Conservation (phyloP, 371 early-diverging fungal species). For the Gilbertella persicaria region DNA sequence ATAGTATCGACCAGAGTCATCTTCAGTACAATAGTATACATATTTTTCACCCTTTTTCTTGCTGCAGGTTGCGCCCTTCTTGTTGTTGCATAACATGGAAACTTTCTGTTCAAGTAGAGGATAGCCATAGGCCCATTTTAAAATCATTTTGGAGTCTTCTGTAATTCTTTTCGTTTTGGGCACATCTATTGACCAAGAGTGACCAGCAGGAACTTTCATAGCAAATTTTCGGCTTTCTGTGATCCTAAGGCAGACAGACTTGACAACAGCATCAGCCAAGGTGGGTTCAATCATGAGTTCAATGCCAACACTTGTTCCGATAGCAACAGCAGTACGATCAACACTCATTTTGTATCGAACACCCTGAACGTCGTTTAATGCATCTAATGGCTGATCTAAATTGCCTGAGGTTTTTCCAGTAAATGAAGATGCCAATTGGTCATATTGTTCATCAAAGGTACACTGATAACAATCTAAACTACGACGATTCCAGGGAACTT, state of each 20-base stretch:
- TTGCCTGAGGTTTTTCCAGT: slow-evolving; percentile 34
- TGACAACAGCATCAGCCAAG: slow-evolving; percentile 12
- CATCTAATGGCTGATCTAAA: background rate
- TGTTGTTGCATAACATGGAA: background rate
- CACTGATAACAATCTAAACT: slow-evolving; percentile 14
- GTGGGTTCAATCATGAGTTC: slow-evolving; percentile 39
- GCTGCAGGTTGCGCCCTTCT: background rate
- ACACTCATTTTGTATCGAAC: slow-evolving; percentile 34
- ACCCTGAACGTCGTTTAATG: slow-evolving; percentile 16
- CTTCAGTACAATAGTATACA: slow-evolving; percentile 4
- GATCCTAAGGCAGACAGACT: slow-evolving; percentile 22
- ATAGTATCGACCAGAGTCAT: slow-evolving; percentile 1
- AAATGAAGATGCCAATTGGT: slow-evolving; percentile 32
- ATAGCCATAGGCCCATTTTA: slow-evolving; percentile 47
- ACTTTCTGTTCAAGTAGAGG: background rate
- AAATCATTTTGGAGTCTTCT: slow-evolving; percentile 25
- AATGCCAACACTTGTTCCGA: slow-evolving; percentile 44
- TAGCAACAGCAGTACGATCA: slow-evolving; percentile 43
- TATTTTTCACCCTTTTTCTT: slow-evolving; percentile 1
- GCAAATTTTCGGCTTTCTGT: slow-evolving; percentile 27
- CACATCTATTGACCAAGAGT: slow-evolving; percentile 3
- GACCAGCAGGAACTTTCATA: slow-evolving; percentile 33
- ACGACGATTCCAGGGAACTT: slow-evolving; percentile 17
- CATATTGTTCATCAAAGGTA: slow-evolving; percentile 41
- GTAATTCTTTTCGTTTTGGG: slow-evolving; percentile 17